These are phyloP conservation scores for Curvularia verruculosa DNA, from an alignment of 2,329 filamentous ascomycete species.

Conservation along the genomic window DNA sequence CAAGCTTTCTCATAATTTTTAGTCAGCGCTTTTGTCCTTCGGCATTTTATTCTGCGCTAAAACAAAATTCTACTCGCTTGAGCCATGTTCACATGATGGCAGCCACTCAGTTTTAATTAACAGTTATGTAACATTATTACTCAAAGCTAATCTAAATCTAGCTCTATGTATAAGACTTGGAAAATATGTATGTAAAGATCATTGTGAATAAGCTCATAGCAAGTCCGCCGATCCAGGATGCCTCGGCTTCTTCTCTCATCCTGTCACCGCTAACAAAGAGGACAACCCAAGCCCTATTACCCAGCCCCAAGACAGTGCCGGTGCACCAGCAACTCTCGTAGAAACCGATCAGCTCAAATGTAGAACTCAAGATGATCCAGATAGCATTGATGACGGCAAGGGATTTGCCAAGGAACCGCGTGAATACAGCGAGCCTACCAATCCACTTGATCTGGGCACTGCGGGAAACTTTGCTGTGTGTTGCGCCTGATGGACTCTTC, in stretches of 20 bases:
- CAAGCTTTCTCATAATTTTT: too few species aligned
- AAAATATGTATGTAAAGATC: neutral
- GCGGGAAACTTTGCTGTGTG: neutral
- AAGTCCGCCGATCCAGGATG: slow-evolving; percentile 9
- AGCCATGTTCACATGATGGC: too few species aligned
- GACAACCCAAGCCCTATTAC: slow-evolving; percentile 4
- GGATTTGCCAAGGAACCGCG: neutral
- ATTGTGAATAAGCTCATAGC: slow-evolving; percentile 5
- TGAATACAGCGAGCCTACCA: slow-evolving; percentile 1
- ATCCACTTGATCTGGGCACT: neutral
- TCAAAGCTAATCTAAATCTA: neutral
- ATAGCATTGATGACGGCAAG: neutral
- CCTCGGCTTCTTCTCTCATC: slow-evolving; percentile 1
- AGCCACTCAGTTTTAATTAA: too few species aligned
- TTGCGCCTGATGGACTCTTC: neutral
- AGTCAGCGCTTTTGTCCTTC: too few species aligned
- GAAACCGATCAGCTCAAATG: slow-evolving; percentile 2
- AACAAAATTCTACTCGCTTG: too few species aligned
- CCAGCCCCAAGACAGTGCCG: neutral
- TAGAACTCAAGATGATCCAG: slow-evolving; percentile 3
- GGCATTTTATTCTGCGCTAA: too few species aligned
- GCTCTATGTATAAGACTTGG: neutral
- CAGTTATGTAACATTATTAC: too few species aligned
- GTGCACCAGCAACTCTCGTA: slow-evolving; percentile 5
- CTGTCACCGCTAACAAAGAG: slow-evolving; percentile 6